Evolutionary conservation across 495 filamentous ascomycete genomes (phyloP).

Genomic region (Hypoxylon perforatum): DNA sequence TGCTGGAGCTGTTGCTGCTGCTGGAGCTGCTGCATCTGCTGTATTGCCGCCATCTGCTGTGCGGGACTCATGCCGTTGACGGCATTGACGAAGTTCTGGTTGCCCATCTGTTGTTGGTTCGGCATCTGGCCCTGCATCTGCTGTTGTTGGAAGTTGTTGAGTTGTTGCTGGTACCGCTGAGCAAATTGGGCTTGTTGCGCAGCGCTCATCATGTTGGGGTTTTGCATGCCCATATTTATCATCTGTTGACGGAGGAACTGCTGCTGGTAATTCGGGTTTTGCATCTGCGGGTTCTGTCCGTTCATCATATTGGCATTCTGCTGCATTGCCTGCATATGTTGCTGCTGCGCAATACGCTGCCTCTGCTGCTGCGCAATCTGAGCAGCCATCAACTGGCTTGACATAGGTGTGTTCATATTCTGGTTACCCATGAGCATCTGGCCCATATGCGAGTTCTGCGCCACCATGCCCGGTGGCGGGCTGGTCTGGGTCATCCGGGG

Average conservation of each 20-base stretch:
- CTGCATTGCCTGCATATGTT: conserved; percentile 51
- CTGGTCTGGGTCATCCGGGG: conserved; percentile 79
- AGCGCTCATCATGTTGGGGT: conserved; percentile 33
- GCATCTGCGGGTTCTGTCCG: conserved; percentile 43
- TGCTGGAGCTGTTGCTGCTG: conserved; percentile 47
- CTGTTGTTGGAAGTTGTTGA: conserved; percentile 49
- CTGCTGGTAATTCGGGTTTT: conserved; percentile 50
- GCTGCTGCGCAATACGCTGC: conserved; percentile 53
- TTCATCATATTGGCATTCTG: conserved; percentile 53
- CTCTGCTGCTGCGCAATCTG: conserved; percentile 66
- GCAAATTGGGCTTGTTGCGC: conserved; percentile 59
- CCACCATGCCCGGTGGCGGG: conserved; percentile 69
- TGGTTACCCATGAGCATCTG: conserved; percentile 66
- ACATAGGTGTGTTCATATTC: conserved; percentile 56
- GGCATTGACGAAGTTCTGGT: conserved; percentile 44
- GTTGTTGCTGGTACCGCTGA: conserved; percentile 45
- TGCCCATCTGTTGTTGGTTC: conserved; percentile 52
- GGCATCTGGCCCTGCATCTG: conserved; percentile 49
- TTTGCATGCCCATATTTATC: conserved; percentile 50
- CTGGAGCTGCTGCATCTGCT: conserved; percentile 48
- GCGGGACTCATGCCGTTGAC: conserved; percentile 48
- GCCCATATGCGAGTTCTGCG: conserved; percentile 67
- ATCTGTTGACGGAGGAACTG: conserved; percentile 51
- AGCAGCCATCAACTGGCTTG: conserved; percentile 52
- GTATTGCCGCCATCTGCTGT: conserved; percentile 54